A percentile compares a stretch with the other conserved stretches of the same genome.
These are phyloP conservation scores for Paraphaeosphaeria minitans DNA, from an alignment of 2,329 filamentous ascomycete species.

Conservation along the genomic window DNA sequence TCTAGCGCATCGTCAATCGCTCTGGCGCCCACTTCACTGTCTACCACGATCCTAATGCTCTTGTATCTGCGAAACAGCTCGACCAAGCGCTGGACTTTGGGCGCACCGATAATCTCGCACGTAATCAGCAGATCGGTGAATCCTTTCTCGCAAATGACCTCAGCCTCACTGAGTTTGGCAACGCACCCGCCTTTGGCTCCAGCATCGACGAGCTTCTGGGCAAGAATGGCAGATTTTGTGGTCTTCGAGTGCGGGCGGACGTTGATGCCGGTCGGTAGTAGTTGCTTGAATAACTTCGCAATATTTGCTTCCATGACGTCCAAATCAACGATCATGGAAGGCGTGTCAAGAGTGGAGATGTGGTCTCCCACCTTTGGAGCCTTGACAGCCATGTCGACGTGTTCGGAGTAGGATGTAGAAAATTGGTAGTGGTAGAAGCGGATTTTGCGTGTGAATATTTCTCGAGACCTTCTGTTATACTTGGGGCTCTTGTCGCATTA, in stretches of 20 bases:
- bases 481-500: not conserved
- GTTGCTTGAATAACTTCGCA: constrained; percentile 51
- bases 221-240: constrained; percentile 56
- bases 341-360: constrained; percentile 57
- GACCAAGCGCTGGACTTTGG: constrained; percentile 55
- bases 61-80: constrained; percentile 50
- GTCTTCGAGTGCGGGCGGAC: constrained; percentile 61
- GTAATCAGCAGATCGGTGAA: constrained; percentile 59
- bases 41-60: constrained; percentile 54
- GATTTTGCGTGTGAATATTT: not conserved
- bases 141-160: constrained; percentile 48
- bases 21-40: constrained; percentile 52
- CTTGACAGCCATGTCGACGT: constrained; percentile 31
- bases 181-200: constrained; percentile 59
- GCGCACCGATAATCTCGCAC: constrained; percentile 55
- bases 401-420: not conserved
- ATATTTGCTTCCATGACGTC: constrained; percentile 60
- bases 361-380: constrained; percentile 51
- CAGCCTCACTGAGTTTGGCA: constrained; percentile 56
- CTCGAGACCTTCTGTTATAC: not conserved
- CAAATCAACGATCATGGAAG: constrained; percentile 62
- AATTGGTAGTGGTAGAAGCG: not conserved
- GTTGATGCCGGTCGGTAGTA: constrained; percentile 53
- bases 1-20: constrained; percentile 54
- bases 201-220: constrained; percentile 51